Evolutionary conservation across 2,329 filamentous ascomycete genomes (phyloP), one percentile per base, ranked within the genome.

Genomic region (Aspergillus neoniger): DNA sequence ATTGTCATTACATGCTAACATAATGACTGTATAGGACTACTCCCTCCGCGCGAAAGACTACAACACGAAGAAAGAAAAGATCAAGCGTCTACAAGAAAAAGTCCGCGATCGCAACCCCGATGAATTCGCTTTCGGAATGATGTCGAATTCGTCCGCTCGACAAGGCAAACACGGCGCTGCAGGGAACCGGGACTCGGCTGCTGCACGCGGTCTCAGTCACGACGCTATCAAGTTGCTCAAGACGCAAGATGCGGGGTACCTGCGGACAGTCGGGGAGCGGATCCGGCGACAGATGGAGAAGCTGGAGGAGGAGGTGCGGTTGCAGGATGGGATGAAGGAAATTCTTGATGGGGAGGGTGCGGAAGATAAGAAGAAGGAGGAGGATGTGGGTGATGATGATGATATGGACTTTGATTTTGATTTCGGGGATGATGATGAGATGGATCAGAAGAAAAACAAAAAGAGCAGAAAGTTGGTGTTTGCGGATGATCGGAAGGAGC

Each of bases 51-150:
- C 86, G 17, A 80, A 81, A 72, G 86, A 88, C 76, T 86, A 87
- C 79, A 86, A 86, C 67, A 71, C 76, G 57, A 89, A 89, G 74
- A 84, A 86, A 70, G 77, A 80, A 59, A 85, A 86, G 63, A 77
- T 89, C 57, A 82, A 83, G 70, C 79, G 84, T 17, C 78, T 89
- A 17, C 80, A 82, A 62, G 79, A 85, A 65, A 88, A 88, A 70
- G 86, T 83, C 6, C 76, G 77, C 51, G 84, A 86, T 60, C 81
- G 84, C 39, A 88, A 89, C 65, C 85, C 86, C 15, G 86, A 89
- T 80, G 86, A 89, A 69, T 89, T 88, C 70, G 82, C 83, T 48
- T 88, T 87, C 74, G 85, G 82, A 4, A 89, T 88, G 86, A 81
- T 88, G 76, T 83, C 79, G 60, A 77, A 76, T 25, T 74, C 74